A percentile compares a stretch with the other conserved stretches of the same genome.
Evolutionary conservation across 768 basidiomycete species (phyloP).

Genomic region (Tulasnella sp.): DNA sequence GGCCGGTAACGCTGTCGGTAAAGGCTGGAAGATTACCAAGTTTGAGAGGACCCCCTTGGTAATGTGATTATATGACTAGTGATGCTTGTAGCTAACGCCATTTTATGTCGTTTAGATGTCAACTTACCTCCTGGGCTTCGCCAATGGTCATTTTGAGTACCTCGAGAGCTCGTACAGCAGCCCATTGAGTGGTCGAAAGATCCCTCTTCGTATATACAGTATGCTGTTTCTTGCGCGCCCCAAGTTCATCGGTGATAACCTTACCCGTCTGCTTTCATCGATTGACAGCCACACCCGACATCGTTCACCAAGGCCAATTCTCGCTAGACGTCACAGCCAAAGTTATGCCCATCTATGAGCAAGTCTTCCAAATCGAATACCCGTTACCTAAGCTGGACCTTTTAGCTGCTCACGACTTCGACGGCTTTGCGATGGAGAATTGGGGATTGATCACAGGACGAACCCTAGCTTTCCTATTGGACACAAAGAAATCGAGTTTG

Average conservation of each 20-base stretch:
- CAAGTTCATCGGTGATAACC: neutral
- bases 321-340: constrained; percentile 81
- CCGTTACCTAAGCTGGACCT: constrained; percentile 94
- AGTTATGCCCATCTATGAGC: constrained; percentile 86
- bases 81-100: neutral
- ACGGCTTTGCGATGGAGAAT: constrained; percentile 91
- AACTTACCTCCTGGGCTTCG: constrained; percentile 83
- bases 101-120: constrained; percentile 59
- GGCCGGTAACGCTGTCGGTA: constrained; percentile 32
- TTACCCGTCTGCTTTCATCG: neutral
- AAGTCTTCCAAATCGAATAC: constrained; percentile 87
- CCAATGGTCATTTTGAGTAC: constrained; percentile 73
- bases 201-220: constrained; percentile 85
- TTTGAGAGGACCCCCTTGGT: constrained; percentile 77
- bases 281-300: constrained; percentile 65
- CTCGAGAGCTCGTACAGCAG: constrained; percentile 73
- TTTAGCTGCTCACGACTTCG: constrained; percentile 84
- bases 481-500: constrained; percentile 62
- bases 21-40: constrained; percentile 72
- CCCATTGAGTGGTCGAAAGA: constrained; percentile 70
- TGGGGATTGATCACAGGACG: constrained; percentile 92
- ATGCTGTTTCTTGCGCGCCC: constrained; percentile 31
- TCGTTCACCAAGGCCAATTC: constrained; percentile 77
- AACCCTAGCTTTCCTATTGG: constrained; percentile 73
- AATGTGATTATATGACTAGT: constrained; percentile 22